A percentile compares a stretch with the other conserved stretches of the same genome.
These are phyloP conservation scores for Gloeopeniophorella convolvens DNA, from an alignment of 768 basidiomycete genomes.

Conservation along the genomic window DNA sequence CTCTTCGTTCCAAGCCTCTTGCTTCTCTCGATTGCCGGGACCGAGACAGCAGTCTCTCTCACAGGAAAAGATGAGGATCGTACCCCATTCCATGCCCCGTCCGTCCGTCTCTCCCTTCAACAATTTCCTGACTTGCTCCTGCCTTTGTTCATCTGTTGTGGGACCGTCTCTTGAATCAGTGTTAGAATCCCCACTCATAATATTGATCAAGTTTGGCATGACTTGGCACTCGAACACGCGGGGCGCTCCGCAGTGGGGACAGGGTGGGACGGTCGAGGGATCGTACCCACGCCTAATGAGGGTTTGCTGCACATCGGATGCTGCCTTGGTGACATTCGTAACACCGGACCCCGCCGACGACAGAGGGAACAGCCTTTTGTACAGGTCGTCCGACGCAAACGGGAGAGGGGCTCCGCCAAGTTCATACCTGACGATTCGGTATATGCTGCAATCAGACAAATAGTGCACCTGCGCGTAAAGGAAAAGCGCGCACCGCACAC, in stretches of 20 bases:
- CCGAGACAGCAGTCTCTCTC: conserved; percentile 64
- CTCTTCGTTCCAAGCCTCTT: conserved; percentile 65
- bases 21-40: conserved; percentile 34
- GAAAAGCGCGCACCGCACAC: conserved; percentile 59
- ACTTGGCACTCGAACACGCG: conserved; percentile 90
- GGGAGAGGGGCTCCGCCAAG: conserved; percentile 80
- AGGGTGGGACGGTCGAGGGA: conserved; percentile 49
- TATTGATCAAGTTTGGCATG: conserved; percentile 88
- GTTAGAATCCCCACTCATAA: conserved; percentile 40
- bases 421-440: conserved; percentile 59
- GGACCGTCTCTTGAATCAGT: conserved; percentile 26
- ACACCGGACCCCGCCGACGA: conserved; percentile 36
- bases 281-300: conserved; percentile 46
- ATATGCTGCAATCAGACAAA: conserved; percentile 5
- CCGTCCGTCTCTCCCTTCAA: conserved; percentile 44
- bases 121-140: conserved; percentile 49
- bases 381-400: conserved; percentile 73
- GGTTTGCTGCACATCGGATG: conserved; percentile 47
- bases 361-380: conserved; percentile 65
- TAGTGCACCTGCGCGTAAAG: neutral
- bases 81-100: conserved; percentile 92
- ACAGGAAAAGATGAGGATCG: conserved; percentile 84
- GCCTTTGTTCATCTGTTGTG: conserved; percentile 60
- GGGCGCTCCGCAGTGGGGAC: conserved; percentile 56
- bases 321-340: conserved; percentile 50